Percentiles rank a stretch among this genome's conserved stretches.
phyloP scores from a whole-genome alignment of 2,329 filamentous ascomycete genomes.

The Fusarium decemcellulare region DNA sequence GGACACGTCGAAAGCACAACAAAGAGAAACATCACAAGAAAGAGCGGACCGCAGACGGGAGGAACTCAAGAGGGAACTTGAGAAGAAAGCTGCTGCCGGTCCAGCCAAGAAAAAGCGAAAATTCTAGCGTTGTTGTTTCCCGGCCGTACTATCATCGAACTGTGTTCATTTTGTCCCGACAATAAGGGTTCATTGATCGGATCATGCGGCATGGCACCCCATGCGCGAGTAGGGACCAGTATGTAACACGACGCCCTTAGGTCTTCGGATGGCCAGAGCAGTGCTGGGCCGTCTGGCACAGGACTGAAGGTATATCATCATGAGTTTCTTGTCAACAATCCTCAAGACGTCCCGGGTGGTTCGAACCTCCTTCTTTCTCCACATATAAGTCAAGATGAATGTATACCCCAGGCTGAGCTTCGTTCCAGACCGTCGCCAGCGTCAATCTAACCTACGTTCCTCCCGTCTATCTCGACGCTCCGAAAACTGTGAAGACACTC shows the following conservation, averaged over 20 bases:
- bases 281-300: not conserved
- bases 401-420: not conserved
- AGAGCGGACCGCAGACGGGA: slow-evolving; percentile 64
- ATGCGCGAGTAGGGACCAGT: not conserved
- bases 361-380: not conserved
- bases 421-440: not conserved
- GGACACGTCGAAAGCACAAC: slow-evolving; percentile 48
- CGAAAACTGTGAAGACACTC: not conserved
- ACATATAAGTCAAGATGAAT: not conserved
- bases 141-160: not conserved
- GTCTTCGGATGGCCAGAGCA: not conserved
- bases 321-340: not conserved
- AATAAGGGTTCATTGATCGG: not conserved
- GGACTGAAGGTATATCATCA: not conserved
- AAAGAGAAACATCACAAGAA: slow-evolving; percentile 61
- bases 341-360: no score
- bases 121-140: slow-evolving; percentile 54
- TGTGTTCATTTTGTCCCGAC: no score
- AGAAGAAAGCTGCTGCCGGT: slow-evolving; percentile 63
- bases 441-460: not conserved
- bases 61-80: slow-evolving; percentile 66
- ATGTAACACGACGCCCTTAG: not conserved
- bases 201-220: not conserved
- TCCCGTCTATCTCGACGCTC: no score
- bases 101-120: slow-evolving; percentile 70